Base-by-base conservation (phyloP, 1,284 basidiomycete species). In the Meripilus lineatus region DNA sequence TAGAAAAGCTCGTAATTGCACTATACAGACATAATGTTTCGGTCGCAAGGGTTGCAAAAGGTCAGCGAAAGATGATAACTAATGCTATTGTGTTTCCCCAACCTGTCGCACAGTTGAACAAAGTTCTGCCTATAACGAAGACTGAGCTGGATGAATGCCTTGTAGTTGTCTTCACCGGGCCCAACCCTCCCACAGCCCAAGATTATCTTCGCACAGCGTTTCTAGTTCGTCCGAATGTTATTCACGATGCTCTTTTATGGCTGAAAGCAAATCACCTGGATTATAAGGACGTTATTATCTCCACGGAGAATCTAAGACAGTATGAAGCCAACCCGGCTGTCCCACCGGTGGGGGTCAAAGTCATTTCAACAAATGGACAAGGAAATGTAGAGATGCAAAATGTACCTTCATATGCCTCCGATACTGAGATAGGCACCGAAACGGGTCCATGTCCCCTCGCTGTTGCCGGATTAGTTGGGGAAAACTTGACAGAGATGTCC, bases 141-240 rank as follows among this genome's bases (percentile, higher is more conserved):
- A 53, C 54, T n/a, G 67, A 70, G 1, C n/a, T 70, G 13, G 60
- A 62, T 46, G 63, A 70, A 4, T 59, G 68, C 0, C 42, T 70
- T 3, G 63, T 62, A 15, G 51, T 68, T 23, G 39, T 70, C 7
- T 71, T 60, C 43, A 58, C 61, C 14, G 67, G 68, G 3, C 54
- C 58, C 8, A 45, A 28, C 38, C 37, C 47, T 10, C 68, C 68
- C 1, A 65, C 59, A 10, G 35, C 47, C 18, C 55, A 59, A 6
- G 66, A 69, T n/a, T 57, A 61, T 6, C 57, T 58, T 28, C 30
- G 63, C 3, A 64, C 62, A 20, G 68, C 69, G 10, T 50, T 70
- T 23, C 42, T 70, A 1, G 63, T 71, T 1, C 23, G 62, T 0
- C 21, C 53, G 15, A 50, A 55, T 15, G 50, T 54, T 32, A 62